A percentile compares a stretch with the other conserved stretches of the same genome.
phyloP scores from a whole-genome alignment of 805 yeast genomes.

The Myxozyma nipponensis region DNA sequence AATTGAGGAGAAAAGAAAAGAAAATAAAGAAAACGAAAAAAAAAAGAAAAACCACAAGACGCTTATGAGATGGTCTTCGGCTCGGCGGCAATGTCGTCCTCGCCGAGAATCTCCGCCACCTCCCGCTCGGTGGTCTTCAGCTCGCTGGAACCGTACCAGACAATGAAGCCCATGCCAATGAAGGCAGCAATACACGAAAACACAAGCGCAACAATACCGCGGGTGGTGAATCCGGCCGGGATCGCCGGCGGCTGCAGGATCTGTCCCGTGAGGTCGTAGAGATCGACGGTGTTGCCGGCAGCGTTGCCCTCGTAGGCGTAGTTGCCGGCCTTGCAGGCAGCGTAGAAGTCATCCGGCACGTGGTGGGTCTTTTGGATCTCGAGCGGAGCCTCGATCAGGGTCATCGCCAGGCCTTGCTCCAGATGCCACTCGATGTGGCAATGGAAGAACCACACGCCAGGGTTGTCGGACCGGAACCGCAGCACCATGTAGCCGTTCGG shows the following conservation, averaged over 20 bases:
- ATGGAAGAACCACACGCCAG: slow-evolving; percentile 99
- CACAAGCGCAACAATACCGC: slow-evolving; percentile 90
- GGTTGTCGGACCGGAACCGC: slow-evolving; percentile 88
- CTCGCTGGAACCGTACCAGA: slow-evolving; percentile 83
- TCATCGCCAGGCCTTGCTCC: slow-evolving; percentile 84
- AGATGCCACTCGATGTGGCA: slow-evolving; percentile 99
- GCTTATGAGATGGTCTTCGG: slow-evolving; percentile 45
- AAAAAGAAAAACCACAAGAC: background rate
- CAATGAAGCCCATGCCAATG: slow-evolving; percentile 72
- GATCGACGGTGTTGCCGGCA: slow-evolving; percentile 69
- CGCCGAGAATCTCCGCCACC: slow-evolving; percentile 49
- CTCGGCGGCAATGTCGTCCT: slow-evolving; percentile 48
- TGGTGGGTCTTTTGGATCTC: slow-evolving; percentile 53
- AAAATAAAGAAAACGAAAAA: slow-evolving; percentile 1
- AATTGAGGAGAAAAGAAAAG: background rate
- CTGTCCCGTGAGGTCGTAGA: slow-evolving; percentile 66
- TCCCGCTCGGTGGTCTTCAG: slow-evolving; percentile 62
- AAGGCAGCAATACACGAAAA: slow-evolving; percentile 85
- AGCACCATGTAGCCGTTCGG: slow-evolving; percentile 83
- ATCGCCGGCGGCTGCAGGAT: slow-evolving; percentile 58
- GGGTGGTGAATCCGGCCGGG: slow-evolving; percentile 89
- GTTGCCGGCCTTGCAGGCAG: slow-evolving; percentile 54
- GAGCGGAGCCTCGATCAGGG: slow-evolving; percentile 78
- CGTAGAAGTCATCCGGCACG: slow-evolving; percentile 57
- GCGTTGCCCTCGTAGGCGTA: slow-evolving; percentile 73